Evolutionary conservation across 169 alveolate genomes (phyloP).

Genomic region (Cryptosporidium muris): DNA sequence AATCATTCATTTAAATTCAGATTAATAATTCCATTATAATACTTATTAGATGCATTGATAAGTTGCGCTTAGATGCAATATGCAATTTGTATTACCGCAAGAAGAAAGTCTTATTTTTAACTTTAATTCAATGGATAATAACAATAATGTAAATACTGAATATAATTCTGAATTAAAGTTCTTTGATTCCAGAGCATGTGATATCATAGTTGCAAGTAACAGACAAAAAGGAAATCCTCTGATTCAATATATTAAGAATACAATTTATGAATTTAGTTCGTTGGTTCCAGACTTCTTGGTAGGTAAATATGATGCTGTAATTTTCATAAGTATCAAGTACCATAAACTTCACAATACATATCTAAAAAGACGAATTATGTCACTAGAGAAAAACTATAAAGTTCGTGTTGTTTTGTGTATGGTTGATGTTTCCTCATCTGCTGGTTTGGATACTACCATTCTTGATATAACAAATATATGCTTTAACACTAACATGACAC

Average conservation of each 20-base stretch:
- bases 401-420: constrained; percentile 56
- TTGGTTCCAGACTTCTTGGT: constrained; percentile 75
- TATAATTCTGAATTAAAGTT: constrained; percentile 6
- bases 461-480: constrained; percentile 49
- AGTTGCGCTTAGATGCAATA: background rate
- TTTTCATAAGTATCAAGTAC: constrained; percentile 70
- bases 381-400: constrained; percentile 69
- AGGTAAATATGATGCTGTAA: constrained; percentile 72
- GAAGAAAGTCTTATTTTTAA: background rate
- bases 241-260: constrained; percentile 39
- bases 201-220: constrained; percentile 67
- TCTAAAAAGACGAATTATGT: constrained; percentile 60
- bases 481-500: constrained; percentile 48
- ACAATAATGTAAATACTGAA: background rate
- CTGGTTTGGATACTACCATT: constrained; percentile 36
- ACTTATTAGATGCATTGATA: too few relatives aligned
- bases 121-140: background rate
- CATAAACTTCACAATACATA: constrained; percentile 73
- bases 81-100: background rate
- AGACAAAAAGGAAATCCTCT: constrained; percentile 74
- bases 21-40: too few relatives aligned
- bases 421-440: constrained; percentile 64
- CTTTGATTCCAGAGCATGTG: constrained; percentile 34
- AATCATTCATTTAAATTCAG: too few relatives aligned
- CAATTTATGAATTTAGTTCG: constrained; percentile 49